Conservation (phyloP, 768 basidiomycete species). For the Suillus plorans region DNA sequence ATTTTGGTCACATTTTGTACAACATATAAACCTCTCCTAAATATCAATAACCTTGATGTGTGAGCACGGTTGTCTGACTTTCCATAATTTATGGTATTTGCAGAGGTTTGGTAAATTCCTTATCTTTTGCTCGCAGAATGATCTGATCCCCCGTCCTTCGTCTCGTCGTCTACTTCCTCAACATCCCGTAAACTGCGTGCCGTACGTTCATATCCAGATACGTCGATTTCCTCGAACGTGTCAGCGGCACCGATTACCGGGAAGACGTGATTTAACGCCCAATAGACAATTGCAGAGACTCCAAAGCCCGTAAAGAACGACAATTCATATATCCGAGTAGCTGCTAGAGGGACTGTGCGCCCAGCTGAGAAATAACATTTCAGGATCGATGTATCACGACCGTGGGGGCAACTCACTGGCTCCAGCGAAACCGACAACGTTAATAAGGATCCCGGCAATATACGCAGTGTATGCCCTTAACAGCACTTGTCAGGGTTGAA, state of each 20-base stretch:
- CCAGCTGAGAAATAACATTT: constrained; percentile 41
- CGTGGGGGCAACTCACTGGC: constrained; percentile 47
- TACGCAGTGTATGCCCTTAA: constrained; percentile 64
- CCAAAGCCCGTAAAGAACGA: constrained; percentile 86
- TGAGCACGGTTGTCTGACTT: too few relatives aligned
- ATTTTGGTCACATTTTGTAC: too few relatives aligned
- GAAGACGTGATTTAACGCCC: constrained; percentile 53
- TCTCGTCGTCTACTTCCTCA: background rate
- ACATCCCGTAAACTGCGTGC: background rate
- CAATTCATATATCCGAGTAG: constrained; percentile 73
- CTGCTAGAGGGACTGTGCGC: constrained; percentile 58
- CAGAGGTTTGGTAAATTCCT: too few relatives aligned
- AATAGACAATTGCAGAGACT: constrained; percentile 65
- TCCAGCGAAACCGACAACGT: constrained; percentile 79
- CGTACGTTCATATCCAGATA: constrained; percentile 29
- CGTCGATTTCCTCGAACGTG: constrained; percentile 58
- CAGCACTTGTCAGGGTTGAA: background rate
- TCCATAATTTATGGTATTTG: too few relatives aligned
- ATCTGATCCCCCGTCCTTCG: background rate
- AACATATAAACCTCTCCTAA: too few relatives aligned
- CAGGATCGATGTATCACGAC: constrained; percentile 1
- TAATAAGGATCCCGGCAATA: constrained; percentile 74
- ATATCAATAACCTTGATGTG: too few relatives aligned
- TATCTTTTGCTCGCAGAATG: too few relatives aligned
- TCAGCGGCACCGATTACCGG: constrained; percentile 53